A percentile compares a stretch with the other conserved stretches of the same genome.
Evolutionary conservation across 73 alveolate species (phyloP).

Genomic region (Symbiodinium natans): DNA sequence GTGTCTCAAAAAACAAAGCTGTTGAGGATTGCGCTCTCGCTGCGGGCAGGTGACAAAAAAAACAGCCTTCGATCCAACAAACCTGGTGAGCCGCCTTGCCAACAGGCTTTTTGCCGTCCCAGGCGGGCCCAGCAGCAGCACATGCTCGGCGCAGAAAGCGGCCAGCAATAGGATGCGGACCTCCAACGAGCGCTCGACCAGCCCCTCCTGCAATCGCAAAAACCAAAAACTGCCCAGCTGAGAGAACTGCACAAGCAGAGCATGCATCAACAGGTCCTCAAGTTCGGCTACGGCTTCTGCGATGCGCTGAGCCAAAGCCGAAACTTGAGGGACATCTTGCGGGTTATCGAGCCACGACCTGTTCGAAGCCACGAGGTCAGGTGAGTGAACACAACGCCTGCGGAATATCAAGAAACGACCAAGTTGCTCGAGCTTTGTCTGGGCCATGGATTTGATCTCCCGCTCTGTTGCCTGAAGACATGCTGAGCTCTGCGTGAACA

Average conservation of each 20-base stretch:
- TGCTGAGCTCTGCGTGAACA: background rate
- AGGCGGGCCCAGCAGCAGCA: slow-evolving; percentile 86
- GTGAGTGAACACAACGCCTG: background rate
- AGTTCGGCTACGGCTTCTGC: background rate
- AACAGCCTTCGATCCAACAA: slow-evolving; percentile 10
- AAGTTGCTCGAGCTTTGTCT: slow-evolving; percentile 6
- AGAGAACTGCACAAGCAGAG: no score
- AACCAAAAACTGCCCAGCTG: background rate
- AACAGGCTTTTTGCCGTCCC: slow-evolving; percentile 60
- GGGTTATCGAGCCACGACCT: background rate
- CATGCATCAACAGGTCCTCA: background rate
- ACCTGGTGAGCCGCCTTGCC: slow-evolving; percentile 78
- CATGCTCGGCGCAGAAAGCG: slow-evolving; percentile 72
- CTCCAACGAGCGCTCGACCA: slow-evolving; percentile 58
- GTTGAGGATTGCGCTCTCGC: background rate
- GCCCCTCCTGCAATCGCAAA: slow-evolving; percentile 29
- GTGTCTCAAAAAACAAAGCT: background rate
- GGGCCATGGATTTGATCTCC: slow-evolving; percentile 32
- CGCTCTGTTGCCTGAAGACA: background rate
- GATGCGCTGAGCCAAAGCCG: background rate
- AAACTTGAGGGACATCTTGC: slow-evolving; percentile 6
- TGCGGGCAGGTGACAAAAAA: slow-evolving; percentile 37
- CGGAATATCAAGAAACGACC: background rate
- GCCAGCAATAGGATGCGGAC: slow-evolving; percentile 91
- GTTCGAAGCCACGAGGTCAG: background rate